Conservation (phyloP, 2,329 filamentous ascomycete genomes). For the Raffaelea deltoideospora region DNA sequence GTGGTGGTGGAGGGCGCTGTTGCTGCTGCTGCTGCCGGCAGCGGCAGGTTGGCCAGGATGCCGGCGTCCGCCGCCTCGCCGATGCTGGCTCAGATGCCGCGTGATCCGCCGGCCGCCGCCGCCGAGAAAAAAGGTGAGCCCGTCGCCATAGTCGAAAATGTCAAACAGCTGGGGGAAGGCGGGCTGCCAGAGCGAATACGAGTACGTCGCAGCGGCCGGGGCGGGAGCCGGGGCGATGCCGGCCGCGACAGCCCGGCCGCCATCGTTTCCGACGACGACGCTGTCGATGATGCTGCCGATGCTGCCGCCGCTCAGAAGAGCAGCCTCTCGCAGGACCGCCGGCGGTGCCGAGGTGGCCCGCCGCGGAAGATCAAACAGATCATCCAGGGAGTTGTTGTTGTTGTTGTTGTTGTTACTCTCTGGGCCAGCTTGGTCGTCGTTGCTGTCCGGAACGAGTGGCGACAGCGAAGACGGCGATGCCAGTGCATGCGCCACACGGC, state of each 20-base stretch:
- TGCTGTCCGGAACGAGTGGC: too few species aligned
- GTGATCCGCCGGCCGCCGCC: constrained; percentile 1
- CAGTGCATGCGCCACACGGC: too few species aligned
- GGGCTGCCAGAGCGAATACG: background rate
- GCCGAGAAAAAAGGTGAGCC: constrained; percentile 1
- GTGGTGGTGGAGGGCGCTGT: background rate
- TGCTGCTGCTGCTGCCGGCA: background rate
- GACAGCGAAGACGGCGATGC: too few species aligned
- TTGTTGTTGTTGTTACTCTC: too few species aligned
- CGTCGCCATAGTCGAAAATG: constrained; percentile 4
- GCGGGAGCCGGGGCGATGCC: background rate
- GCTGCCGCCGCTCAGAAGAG: background rate
- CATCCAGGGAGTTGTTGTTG: too few species aligned
- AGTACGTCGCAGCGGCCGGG: background rate
- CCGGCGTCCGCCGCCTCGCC: background rate
- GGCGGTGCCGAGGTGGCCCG: background rate
- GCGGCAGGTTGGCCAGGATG: background rate
- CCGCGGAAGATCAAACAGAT: background rate
- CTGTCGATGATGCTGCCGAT: background rate
- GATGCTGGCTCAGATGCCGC: background rate
- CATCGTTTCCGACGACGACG: background rate
- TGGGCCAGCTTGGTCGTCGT: too few species aligned
- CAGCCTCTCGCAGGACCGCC: background rate
- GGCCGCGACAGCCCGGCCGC: background rate
- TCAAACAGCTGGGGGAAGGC: constrained; percentile 4